These are phyloP conservation scores for Hordeum marinum DNA, from an alignment of 176 grass and related monocot genomes.

Conservation along the genomic window DNA sequence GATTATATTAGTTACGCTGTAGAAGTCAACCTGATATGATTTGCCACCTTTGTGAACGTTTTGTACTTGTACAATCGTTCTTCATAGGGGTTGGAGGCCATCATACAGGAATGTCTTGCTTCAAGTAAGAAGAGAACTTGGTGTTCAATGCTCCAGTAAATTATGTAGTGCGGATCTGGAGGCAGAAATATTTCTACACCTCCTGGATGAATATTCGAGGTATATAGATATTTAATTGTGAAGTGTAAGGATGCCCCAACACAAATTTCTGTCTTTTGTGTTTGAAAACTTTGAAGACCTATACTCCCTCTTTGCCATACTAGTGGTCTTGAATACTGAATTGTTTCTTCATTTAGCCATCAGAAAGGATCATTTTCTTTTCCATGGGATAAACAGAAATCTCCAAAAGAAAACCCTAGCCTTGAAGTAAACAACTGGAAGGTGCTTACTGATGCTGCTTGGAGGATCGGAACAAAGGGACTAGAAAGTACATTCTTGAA, in stretches of 20 bases:
- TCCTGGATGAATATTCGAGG: constrained; percentile 85
- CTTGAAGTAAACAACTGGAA: constrained; percentile 77
- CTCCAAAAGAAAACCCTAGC: constrained; percentile 44
- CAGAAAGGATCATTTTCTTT: constrained; percentile 41
- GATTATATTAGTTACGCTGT: background rate
- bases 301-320: background rate
- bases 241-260: background rate
- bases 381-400: constrained; percentile 50
- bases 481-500: constrained; percentile 71
- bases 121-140: constrained; percentile 63
- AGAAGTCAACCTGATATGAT: background rate
- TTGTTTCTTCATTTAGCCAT: constrained; percentile 21
- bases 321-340: background rate
- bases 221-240: background rate
- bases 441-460: constrained; percentile 46
- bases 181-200: constrained; percentile 93
- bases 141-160: constrained; percentile 72
- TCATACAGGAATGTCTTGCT: constrained; percentile 81
- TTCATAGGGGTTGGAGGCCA: constrained; percentile 72
- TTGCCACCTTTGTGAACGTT: background rate
- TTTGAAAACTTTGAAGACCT: background rate
- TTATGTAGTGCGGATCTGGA: constrained; percentile 81
- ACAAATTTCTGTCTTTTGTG: background rate
- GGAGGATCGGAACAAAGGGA: constrained; percentile 70
- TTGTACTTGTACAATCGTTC: background rate